phyloP scores from a whole-genome alignment of 129 eudicot genomes.

The Deinandra increscens region DNA sequence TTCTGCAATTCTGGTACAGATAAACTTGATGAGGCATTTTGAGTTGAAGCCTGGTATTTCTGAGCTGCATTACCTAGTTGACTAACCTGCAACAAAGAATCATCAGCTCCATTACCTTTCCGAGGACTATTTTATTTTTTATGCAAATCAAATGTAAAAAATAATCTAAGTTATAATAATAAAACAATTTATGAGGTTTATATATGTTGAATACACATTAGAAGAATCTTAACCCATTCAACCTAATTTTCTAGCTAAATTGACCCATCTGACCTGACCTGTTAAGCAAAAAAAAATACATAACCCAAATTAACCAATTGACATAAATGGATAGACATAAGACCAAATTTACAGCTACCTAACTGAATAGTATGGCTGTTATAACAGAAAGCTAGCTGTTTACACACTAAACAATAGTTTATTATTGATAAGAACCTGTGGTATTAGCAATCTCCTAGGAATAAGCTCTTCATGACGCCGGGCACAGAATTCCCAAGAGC shows the following conservation, averaged over 20 bases:
- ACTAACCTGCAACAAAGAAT: slow-evolving; percentile 62
- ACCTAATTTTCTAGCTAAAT: neutral
- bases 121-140: neutral
- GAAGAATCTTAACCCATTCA: neutral
- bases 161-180: neutral
- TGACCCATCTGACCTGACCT: neutral
- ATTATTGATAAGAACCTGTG: slow-evolving; percentile 56
- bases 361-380: neutral
- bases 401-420: neutral
- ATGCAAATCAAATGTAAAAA: neutral
- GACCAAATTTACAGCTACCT: neutral
- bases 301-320: neutral
- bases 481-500: slow-evolving; percentile 99
- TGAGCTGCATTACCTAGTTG: slow-evolving; percentile 95
- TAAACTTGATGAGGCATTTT: slow-evolving; percentile 61
- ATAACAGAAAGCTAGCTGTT: neutral
- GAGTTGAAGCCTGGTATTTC: slow-evolving; percentile 89
- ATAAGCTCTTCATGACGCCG: slow-evolving; percentile 97
- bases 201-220: neutral
- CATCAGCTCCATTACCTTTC: slow-evolving; percentile 4
- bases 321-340: neutral
- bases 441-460: slow-evolving; percentile 86
- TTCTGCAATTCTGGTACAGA: slow-evolving; percentile 87
- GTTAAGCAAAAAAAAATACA: neutral
- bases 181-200: neutral